These are phyloP conservation scores for Trichoderma aggressivum DNA, from an alignment of 2,329 filamentous ascomycete genomes.

Conservation along the genomic window DNA sequence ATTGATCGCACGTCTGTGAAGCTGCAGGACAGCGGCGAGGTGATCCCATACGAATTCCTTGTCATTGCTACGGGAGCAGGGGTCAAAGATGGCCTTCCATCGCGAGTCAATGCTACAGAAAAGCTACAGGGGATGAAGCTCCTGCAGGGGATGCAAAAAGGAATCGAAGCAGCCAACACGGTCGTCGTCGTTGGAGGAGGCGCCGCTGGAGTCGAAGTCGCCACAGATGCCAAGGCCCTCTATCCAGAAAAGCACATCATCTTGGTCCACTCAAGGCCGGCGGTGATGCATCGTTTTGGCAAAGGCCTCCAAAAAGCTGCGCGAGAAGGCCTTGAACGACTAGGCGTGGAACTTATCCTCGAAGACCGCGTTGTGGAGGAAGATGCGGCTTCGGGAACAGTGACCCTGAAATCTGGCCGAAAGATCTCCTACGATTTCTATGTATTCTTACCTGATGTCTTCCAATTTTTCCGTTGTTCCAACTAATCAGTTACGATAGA, in stretches of 20 bases:
- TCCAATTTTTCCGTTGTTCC: too few relatives aligned
- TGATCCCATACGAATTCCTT: conserved; percentile 52
- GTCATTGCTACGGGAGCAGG: conserved; percentile 56
- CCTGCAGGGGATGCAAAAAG: conserved; percentile 45
- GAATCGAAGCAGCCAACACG: conserved; percentile 41
- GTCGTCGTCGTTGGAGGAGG: conserved; percentile 56
- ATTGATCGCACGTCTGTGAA: conserved; percentile 36
- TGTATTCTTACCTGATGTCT: conserved; percentile 31
- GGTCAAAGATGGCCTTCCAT: conserved; percentile 44
- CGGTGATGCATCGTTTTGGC: conserved; percentile 52
- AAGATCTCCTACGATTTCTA: conserved; percentile 49
- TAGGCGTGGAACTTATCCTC: conserved; percentile 51
- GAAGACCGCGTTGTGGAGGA: conserved; percentile 44
- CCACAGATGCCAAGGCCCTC: conserved; percentile 54
- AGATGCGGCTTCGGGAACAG: conserved; percentile 34
- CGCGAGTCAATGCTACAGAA: conserved; percentile 42
- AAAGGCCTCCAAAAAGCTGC: conserved; percentile 40
- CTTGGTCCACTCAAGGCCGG: conserved; percentile 54
- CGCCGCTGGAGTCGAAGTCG: conserved; percentile 60
- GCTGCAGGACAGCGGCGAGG: conserved; percentile 40
- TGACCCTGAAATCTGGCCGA: conserved; percentile 45
- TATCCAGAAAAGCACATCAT: conserved; percentile 56
- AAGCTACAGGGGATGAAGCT: conserved; percentile 42
- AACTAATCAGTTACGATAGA: conserved; percentile 32
- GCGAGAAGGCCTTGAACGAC: conserved; percentile 39